Percentiles rank a stretch among this genome's conserved stretches.
Conservation (phyloP, 2,329 filamentous ascomycete species). For the Curvularia lunata region DNA sequence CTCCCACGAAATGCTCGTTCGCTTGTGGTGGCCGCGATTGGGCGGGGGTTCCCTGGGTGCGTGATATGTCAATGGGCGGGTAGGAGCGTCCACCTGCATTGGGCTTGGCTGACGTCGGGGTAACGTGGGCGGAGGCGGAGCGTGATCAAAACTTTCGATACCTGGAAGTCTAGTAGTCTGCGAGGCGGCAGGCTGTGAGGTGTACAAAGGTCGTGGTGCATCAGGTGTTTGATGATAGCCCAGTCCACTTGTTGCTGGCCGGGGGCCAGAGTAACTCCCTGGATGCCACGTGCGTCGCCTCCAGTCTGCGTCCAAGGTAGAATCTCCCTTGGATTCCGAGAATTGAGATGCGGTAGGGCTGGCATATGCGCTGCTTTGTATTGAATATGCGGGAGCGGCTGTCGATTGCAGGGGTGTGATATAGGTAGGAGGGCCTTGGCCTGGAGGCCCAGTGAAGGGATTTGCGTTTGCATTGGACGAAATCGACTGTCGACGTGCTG, state of each 20-base stretch:
- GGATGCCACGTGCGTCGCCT: slow-evolving; percentile 91
- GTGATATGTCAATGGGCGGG: slow-evolving; percentile 49
- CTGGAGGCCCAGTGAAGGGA: slow-evolving; percentile 73
- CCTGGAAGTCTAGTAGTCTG: slow-evolving; percentile 78
- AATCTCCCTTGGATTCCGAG: slow-evolving; percentile 70
- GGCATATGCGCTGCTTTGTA: slow-evolving; percentile 65
- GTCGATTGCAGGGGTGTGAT: slow-evolving; percentile 63
- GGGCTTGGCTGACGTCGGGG: slow-evolving; percentile 72
- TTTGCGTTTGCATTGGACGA: slow-evolving; percentile 72
- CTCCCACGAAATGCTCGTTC: slow-evolving; percentile 63
- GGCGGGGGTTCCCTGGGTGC: slow-evolving; percentile 37
- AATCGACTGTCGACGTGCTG: slow-evolving; percentile 77
- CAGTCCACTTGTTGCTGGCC: slow-evolving; percentile 73
- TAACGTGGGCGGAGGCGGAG: slow-evolving; percentile 67
- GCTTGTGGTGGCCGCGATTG: slow-evolving; percentile 38
- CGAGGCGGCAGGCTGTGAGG: slow-evolving; percentile 59
- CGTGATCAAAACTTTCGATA: slow-evolving; percentile 88
- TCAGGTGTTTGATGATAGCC: slow-evolving; percentile 77
- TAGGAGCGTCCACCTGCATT: slow-evolving; percentile 74
- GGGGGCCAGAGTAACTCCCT: slow-evolving; percentile 66
- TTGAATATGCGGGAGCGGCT: slow-evolving; percentile 61
- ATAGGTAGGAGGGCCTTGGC: slow-evolving; percentile 64
- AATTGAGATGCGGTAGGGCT: slow-evolving; percentile 72
- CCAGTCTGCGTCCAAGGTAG: slow-evolving; percentile 76
- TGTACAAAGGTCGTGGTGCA: slow-evolving; percentile 62